Base-by-base conservation (phyloP, 1,139 yeast genomes). In the Ashbya aceris region DNA sequence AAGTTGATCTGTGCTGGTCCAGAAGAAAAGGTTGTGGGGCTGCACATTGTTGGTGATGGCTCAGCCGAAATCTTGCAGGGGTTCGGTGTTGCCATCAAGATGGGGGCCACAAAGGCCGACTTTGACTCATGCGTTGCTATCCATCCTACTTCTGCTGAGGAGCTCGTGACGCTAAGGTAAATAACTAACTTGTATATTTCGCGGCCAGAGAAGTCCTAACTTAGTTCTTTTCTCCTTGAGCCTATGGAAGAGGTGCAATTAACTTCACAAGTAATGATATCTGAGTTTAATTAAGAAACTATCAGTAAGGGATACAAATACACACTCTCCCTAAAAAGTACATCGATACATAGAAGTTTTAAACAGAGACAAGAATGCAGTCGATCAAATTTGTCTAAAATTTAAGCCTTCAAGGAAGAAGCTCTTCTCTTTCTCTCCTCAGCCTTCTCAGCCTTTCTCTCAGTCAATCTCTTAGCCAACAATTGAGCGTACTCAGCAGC, bases 401-500 rank as follows among this genome's bases (percentile, higher is more conserved):
- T 51, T 71, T 76, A 77, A 77, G 86, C 85, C 77, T 83, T 83
- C 72, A 89, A 81, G 65, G 97, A 89, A 67, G 96, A 91, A 71
- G 97, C 96, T 83, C 98, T 89, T 85, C 95, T 86, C 94, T 87
- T 87, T 78, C 82, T 85, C 74, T 83, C 79, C 77, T 86, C 96
- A 74, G 95, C 96, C 77, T 77, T 85, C 76, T 85, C 95, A 71
- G 95, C 93, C 80, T 89, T 89, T 79, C 91, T 83, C 76, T 89
- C 97, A 73, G 86, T 84, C 72, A 89, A 84, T 76, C 97, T 93
- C 79, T 87, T 77, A 69, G 98, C 97, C 73, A 91, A 81, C 71
- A 91, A 79, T 76, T 87, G 95, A 68, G 97, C 95, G 83, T 91
- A 91, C 75, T 91, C 98, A 69, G 97, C 95, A 74, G 99, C 98